Base-by-base conservation (phyloP, 148 eudicot species). In the Silene latifolia region DNA sequence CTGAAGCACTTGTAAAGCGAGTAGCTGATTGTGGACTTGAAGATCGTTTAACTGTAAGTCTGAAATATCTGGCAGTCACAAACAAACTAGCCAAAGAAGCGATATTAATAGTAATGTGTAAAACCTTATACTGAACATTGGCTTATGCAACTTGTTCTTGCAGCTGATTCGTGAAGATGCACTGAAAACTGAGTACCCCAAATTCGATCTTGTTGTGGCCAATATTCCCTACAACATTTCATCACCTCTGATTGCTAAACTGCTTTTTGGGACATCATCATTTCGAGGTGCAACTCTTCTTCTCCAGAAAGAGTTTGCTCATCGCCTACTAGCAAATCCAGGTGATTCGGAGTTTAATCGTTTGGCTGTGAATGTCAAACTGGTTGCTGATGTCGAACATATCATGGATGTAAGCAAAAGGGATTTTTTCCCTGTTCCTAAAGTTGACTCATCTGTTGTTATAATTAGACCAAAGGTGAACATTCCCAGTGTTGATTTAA, bases 301-400 rank as follows among this genome's bases (percentile, higher is more conserved):
- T 61, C 87, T 95, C 56, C 98, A 92, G 80, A 95, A 92, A 80
- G 98, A 95, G 84, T 95, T 95, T 86, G 97, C 97, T 1, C 88
- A 80, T 44, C 84, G 97, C 65, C 83, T 95, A 53, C 61, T 92
- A 75, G 97, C 98, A 14, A 92, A 90, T 63, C 98, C 98, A 18
- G 98, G 98, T 72, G 96, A 95, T 77, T 87, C 93, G 1, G 98
- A 95, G 82, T 95, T 75, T 74, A 92, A 90, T 67, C 89, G 98
- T 18, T 77, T 95, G 77, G 96, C 97, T 70, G 97, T 85, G 32
- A 92, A 95, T 64, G 87, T 95, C 64, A 92, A 88, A 78, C 77
- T 95, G 72, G 90, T 89, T 8, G 96, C 98, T 18, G 90, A 89
- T 20, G 96, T 95, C 44, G 90, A 92, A 78, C 85, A 83, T 69